A percentile compares a stretch with the other conserved stretches of the same genome.
These are phyloP conservation scores for Trichoderma sp. DNA, from an alignment of 2,329 filamentous ascomycete species.

Conservation along the genomic window DNA sequence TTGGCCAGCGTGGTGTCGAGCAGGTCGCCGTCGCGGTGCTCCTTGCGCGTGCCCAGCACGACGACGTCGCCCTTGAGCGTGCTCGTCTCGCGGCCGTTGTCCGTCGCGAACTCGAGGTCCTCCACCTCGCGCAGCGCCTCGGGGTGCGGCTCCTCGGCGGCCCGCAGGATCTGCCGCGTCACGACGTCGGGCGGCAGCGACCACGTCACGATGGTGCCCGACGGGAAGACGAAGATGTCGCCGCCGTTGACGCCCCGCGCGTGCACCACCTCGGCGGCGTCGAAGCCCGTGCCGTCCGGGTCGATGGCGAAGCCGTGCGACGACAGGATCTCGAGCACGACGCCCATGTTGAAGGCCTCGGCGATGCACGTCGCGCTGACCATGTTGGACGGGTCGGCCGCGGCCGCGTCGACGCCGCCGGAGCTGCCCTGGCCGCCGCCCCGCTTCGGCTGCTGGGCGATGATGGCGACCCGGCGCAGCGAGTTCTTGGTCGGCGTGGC, in stretches of 20 bases:
- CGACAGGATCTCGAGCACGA: constrained; percentile 59
- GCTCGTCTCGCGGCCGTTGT: constrained; percentile 71
- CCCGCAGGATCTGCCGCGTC: constrained; percentile 71
- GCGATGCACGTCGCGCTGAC: constrained; percentile 65
- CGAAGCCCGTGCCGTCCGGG: constrained; percentile 63
- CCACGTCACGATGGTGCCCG: constrained; percentile 92
- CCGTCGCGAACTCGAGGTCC: constrained; percentile 83
- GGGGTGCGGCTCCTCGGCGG: constrained; percentile 74
- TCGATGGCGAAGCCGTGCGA: constrained; percentile 64
- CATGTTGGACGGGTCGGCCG: constrained; percentile 46
- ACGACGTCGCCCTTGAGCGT: constrained; percentile 86
- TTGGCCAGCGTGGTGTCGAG: constrained; percentile 76
- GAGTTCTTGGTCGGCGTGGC: constrained; percentile 65
- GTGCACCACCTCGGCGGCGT: constrained; percentile 64
- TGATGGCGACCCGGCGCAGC: constrained; percentile 80
- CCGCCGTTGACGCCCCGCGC: constrained; percentile 65
- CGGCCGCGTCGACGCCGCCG: constrained; percentile 32
- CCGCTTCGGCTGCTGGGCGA: constrained; percentile 67
- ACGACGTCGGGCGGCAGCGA: constrained; percentile 77
- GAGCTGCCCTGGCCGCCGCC: constrained; percentile 39
- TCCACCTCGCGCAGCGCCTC: constrained; percentile 75
- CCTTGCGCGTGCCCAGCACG: constrained; percentile 75
- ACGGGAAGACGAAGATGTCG: constrained; percentile 95
- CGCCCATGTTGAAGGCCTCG: constrained; percentile 65
- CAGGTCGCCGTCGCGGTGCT: constrained; percentile 48